Percentiles rank a stretch among this genome's conserved stretches.
These are phyloP conservation scores for Andrographis paniculata DNA, from an alignment of 305 asterid genomes.

Conservation along the genomic window DNA sequence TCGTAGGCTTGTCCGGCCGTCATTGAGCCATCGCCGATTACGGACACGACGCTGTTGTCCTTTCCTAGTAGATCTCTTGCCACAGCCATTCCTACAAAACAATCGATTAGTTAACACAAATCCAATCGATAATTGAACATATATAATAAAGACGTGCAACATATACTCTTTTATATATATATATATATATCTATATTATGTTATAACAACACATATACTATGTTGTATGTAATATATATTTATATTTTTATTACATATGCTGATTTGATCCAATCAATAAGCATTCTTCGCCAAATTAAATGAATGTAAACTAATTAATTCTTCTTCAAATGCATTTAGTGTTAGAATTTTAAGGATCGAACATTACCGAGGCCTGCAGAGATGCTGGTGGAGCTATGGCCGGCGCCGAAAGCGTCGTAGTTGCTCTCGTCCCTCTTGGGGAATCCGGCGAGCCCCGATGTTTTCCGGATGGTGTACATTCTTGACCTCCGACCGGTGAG, in stretches of 20 bases:
- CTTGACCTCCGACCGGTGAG: slow-evolving; percentile 73
- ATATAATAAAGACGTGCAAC: neutral
- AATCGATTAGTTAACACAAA: neutral
- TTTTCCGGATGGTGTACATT: slow-evolving; percentile 58
- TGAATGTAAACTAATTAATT: no score
- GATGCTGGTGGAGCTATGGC: slow-evolving; percentile 78
- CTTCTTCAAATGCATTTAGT: no score
- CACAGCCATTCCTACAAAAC: slow-evolving; percentile 59
- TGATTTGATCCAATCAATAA: no score
- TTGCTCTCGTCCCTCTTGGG: slow-evolving; percentile 66
- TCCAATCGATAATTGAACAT: no score
- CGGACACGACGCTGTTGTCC: slow-evolving; percentile 51
- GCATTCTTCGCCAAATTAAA: no score
- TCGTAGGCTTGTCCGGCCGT: slow-evolving; percentile 83
- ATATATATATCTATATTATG: neutral
- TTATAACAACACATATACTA: neutral
- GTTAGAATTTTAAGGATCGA: no score
- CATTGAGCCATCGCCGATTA: slow-evolving; percentile 76
- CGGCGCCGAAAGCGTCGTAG: slow-evolving; percentile 72
- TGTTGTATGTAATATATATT: no score
- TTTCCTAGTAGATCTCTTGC: slow-evolving; percentile 65
- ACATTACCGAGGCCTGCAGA: slow-evolving; percentile 87
- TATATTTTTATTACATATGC: no score
- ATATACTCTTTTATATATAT: no score
- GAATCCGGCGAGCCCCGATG: slow-evolving; percentile 65